Evolutionary conservation across 345 rosid species (phyloP), one percentile per base, ranked within the genome.

Genomic region (Lepidium didymum): DNA sequence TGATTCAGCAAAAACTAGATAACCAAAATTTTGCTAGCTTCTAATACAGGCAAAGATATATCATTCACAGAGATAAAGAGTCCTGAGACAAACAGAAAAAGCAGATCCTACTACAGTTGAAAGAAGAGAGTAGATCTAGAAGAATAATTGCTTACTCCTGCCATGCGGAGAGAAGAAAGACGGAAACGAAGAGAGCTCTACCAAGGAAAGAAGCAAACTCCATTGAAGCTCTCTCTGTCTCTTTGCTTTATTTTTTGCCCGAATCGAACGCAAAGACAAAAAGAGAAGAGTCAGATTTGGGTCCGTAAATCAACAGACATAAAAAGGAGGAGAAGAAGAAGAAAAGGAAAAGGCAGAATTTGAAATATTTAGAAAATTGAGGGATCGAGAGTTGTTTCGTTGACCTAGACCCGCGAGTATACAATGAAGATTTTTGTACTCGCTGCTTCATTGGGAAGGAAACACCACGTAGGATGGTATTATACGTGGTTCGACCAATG

Each of bases 161-260:
- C 85, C 81, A 88, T 56, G 95, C 95, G 25, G 91, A 82, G 60
- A 88, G 85, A 69, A 88, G 76, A 63, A 88, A 88, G 46, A 88
- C 74, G 35, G 94, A 84, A 13, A 82, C 91, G 70, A 88, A 86
- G 46, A 88, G 80, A 38, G 84, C 86, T 77, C 91, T 80, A 12
- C 94, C 91, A 23, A 86, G 42, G 51, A 86, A 84, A 3, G 95
- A 82, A 40, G 46, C 64, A 2, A 80, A 70, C 72, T 69, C 81
- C 81, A 80, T 77, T 45, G 49, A 31, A 37, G 44, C 63, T 54
- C 38, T 33, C 41, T 19, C 21, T 19, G 21, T 52, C 38, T 29
- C 18, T 25, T 5, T 34, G n/a, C 14, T 2, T 7, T n/a, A 3
- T 31, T n/a, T 12, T 56, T 53, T 15, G 8, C 6, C 29, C 21